Evolutionary conservation across 2,329 filamentous ascomycete species (phyloP).

Genomic region (Mariannaea elegans): DNA sequence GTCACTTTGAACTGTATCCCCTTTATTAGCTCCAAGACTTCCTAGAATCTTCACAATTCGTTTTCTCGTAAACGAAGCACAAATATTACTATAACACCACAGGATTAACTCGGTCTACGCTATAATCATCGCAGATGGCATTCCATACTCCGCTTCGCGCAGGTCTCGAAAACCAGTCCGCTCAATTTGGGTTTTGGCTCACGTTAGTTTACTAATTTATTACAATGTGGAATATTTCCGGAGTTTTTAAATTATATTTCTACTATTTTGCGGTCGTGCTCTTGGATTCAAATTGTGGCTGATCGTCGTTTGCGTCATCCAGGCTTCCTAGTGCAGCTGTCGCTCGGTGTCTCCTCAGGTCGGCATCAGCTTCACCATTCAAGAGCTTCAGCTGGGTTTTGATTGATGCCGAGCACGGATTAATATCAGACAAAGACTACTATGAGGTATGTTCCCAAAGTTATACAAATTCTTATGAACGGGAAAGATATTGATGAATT

Average conservation of each 20-base stretch:
- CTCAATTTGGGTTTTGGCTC: slow-evolving; percentile 18
- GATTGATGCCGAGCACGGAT: slow-evolving; percentile 18
- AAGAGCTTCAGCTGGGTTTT: slow-evolving; percentile 16
- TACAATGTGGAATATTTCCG: background rate
- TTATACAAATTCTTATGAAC: background rate
- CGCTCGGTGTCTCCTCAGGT: slow-evolving; percentile 8
- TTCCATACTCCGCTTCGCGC: slow-evolving; percentile 6
- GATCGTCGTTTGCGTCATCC: background rate
- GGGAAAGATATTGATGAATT: too few relatives aligned
- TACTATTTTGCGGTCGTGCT: too few relatives aligned
- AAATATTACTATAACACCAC: too few relatives aligned
- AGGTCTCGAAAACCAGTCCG: background rate
- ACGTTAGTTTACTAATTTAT: slow-evolving; percentile 1
- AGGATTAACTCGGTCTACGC: too few relatives aligned
- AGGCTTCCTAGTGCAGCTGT: slow-evolving; percentile 15
- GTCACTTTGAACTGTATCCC: too few relatives aligned
- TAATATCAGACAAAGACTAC: slow-evolving; percentile 22
- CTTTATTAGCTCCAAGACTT: too few relatives aligned
- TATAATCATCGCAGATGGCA: too few relatives aligned
- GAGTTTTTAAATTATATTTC: too few relatives aligned
- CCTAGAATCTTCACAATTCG: too few relatives aligned
- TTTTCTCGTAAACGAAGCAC: too few relatives aligned
- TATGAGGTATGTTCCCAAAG: slow-evolving; percentile 8
- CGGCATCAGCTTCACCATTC: background rate
- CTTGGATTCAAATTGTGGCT: background rate